Evolutionary conservation across 164 flowering plant species (phyloP), one percentile per base, ranked within the genome.

Genomic region (Magnolia kwangsiensis): DNA sequence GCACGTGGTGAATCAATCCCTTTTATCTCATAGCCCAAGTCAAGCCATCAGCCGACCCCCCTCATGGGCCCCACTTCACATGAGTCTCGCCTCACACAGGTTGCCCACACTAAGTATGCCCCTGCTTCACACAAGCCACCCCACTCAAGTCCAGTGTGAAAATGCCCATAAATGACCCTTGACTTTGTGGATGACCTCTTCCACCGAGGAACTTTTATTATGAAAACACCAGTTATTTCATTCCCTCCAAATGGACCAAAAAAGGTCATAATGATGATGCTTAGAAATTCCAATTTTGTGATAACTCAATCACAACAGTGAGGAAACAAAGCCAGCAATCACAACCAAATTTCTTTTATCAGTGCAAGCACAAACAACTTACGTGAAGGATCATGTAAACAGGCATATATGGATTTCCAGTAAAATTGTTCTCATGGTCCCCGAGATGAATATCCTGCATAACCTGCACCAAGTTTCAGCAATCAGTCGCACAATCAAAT

Each of bases 341-440:
- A 55, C 16, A 55, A 55, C 16, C 9, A 55, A 55, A 55, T 55
- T 10, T 55, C 61, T 55, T 37, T 55, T 10, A 55, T 55, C 13
- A 10, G 29, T 51, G 14, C 63, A 61, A 69, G 72, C 8, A 69
- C 19, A 61, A 70, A 37, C 18, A 20, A 89, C 95, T 92, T 85
- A 94, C 95, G 49, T 90, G 78, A 82, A 94, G 92, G 87, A 81
- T 85, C 67, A 88, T 86, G 85, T 88, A 92, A n/a, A 94, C 90
- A 72, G 95, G 97, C 69, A 94, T 82, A 80, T 85, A 85, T 59
- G 90, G 90, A 65, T 86, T 87, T 76, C 88, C 91, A 2, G 83
- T 69, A 76, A 87, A 90, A 80, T 79, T 81, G 77, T 71, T 85
- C 63, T 78, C 90, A 50, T 82, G 83, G 64, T 83, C 83, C 58